Conservation (phyloP, 1,284 basidiomycete genomes). For the Ceratobasidium sp. region DNA sequence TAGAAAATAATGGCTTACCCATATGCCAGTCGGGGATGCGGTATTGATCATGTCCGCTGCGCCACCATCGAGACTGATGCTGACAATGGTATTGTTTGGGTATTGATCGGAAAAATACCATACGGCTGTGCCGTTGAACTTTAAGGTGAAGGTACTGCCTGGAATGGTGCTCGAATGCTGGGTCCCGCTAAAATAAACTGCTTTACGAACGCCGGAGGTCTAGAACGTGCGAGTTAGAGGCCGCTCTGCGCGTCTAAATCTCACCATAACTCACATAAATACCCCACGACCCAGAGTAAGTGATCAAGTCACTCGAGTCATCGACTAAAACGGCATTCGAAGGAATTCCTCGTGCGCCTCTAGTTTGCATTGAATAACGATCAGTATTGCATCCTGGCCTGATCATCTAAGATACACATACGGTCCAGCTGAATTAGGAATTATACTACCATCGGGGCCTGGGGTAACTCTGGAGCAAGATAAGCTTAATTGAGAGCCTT, state of each 20-base stretch:
- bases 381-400: too few relatives aligned
- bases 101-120: constrained; percentile 30
- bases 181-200: background rate
- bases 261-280: background rate
- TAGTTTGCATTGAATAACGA: background rate
- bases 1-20: background rate
- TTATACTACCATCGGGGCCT: too few relatives aligned
- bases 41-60: background rate
- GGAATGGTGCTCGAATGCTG: constrained; percentile 9
- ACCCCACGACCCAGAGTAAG: background rate
- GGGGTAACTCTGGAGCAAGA: too few relatives aligned
- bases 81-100: background rate
- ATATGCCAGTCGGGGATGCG: background rate
- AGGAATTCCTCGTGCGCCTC: background rate
- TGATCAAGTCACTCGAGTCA: background rate
- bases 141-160: constrained; percentile 10
- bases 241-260: background rate
- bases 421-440: too few relatives aligned
- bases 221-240: background rate
- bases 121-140: constrained; percentile 20
- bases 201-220: background rate
- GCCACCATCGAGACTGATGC: constrained; percentile 27
- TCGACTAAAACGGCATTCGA: background rate
- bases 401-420: too few relatives aligned
- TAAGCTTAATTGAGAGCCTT: too few relatives aligned